Base-by-base conservation (phyloP, 1,284 basidiomycete species). In the Moesziomyces parantarcticus region DNA sequence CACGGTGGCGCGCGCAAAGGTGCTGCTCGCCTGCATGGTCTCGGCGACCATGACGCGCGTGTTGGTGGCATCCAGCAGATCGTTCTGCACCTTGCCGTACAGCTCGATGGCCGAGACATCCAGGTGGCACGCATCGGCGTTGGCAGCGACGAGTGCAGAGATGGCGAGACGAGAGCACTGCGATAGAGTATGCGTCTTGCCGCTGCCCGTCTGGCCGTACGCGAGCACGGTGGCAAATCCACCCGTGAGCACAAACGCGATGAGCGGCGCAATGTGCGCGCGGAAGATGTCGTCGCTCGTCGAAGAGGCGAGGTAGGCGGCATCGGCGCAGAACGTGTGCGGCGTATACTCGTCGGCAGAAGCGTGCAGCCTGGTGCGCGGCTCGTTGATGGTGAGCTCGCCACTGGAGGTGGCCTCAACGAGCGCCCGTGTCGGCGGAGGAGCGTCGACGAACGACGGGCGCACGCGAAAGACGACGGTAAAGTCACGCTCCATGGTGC, bases 391-490 rank as follows among this genome's bases (percentile, higher is more conserved):
- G 26, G 22, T 48, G 6, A 57, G 43, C 18, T 48, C 16, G 40
- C 39, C 42, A 0, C 26, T 25, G 18, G 39, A 9, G 23, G 39
- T 2, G 7, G 16, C 22, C 39, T n/a, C 7, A 16, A 5, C 55
- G 40, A 16, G 45, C n/a, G 7, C 25, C 18, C n/a, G n/a, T n/a
- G 51, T 42, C 32, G 43, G 49, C n/a, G 51, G 34, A 5, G 43
- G 3, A 20, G 32, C 1, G 2, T 43, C n/a, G 36, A 25, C 23
- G 39, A 55, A 50, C 16, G 59, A 56, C 22, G 65, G 59, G 20
- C 65, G 65, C 29, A 68, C 25, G 22, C 66, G 59, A 20, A 69
- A 69, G 26, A 69, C n/a, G 25, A 69, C 58, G 5, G 66, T 61
- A 16, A 63, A 63, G 26, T 69, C 66, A n/a, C 55, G 50, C 43